phyloP scores from a whole-genome alignment of 352 stramenopile species.

The Thraustochytrium sp. region DNA sequence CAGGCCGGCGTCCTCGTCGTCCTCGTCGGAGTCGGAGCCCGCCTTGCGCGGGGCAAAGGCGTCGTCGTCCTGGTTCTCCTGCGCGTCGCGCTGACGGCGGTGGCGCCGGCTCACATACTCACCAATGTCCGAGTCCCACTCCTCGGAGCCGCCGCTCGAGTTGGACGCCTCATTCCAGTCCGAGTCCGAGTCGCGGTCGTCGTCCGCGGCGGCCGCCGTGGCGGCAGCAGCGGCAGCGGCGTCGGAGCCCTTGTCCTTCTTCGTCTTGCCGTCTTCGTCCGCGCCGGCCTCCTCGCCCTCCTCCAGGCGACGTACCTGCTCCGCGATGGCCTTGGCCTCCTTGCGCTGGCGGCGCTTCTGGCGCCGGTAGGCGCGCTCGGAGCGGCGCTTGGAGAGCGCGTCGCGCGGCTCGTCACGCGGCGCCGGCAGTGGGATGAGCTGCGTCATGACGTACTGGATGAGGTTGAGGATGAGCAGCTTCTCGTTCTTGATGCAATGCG shows the following conservation, averaged over 20 bases:
- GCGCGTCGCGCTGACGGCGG: background rate
- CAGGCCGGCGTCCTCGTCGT: background rate
- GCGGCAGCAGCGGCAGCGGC: background rate
- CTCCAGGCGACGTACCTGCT: background rate
- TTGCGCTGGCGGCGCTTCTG: background rate
- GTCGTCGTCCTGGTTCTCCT: background rate
- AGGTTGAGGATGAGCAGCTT: slow-evolving; percentile 48
- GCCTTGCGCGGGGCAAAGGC: no score
- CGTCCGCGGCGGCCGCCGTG: background rate
- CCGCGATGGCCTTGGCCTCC: background rate
- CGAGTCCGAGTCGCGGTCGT: background rate
- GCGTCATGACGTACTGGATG: slow-evolving; percentile 48
- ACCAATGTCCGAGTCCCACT: background rate
- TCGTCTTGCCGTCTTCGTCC: background rate
- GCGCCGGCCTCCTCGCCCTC: background rate
- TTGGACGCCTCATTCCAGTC: slow-evolving; percentile 22
- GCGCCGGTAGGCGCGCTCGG: background rate
- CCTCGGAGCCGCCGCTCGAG: slow-evolving; percentile 1
- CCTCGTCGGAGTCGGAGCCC: background rate
- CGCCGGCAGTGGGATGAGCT: slow-evolving; percentile 42
- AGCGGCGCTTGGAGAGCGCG: background rate
- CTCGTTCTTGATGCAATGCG: slow-evolving; percentile 50
- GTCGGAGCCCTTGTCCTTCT: background rate
- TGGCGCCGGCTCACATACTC: background rate
- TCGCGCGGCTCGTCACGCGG: slow-evolving; percentile 29